Evolutionary conservation across 768 basidiomycete genomes (phyloP), one percentile per base, ranked within the genome.

Genomic region (Hebeloma cylindrosporum): DNA sequence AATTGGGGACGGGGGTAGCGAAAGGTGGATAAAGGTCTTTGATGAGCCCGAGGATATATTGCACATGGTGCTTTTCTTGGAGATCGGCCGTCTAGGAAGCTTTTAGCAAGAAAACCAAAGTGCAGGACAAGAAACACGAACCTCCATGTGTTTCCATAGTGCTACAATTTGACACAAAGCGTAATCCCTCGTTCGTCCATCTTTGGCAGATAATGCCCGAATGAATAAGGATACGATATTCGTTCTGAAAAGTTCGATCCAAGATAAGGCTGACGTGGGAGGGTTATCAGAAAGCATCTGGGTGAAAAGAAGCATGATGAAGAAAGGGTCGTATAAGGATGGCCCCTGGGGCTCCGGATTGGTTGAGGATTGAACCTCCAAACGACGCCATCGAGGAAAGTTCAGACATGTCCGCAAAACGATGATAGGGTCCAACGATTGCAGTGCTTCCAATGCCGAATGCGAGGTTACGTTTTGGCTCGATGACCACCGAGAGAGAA

Each of bases 231-330:
- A 78, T 9, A 87, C 75, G 8, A 85, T 69, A 52, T 95, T 93
- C 5, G 85, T 87, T 51, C 92, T 71, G 60, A 94, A 83, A 13
- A 96, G 61, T 56, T 89, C 84, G 10, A 94, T 85, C 93, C 93
- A 95, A n/a, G 74, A 79, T 47, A 85, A 65, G 0, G 81, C 75
- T 0, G 80, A 79, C 1, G 73, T 61, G 1, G 82, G 84, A 11
- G 64, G 72, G 40, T 71, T 73, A 25, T 85, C 80, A 2, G 67
- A 65, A n/a, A 93, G 67, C 61, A 82, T 77, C 39, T 83, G 75
- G 3, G 77, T 74, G 27, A 84, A 78, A n/a, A 93, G 66, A 2
- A 82, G 67, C 25, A 87, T 63, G 10, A 91, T 57, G 62, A 94
- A 90, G 1, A 83, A 59, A 6, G 93, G 92, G 58, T 97, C 93